phyloP scores from a whole-genome alignment of 352 stramenopile species.

The Phytophthora foliorum region DNA sequence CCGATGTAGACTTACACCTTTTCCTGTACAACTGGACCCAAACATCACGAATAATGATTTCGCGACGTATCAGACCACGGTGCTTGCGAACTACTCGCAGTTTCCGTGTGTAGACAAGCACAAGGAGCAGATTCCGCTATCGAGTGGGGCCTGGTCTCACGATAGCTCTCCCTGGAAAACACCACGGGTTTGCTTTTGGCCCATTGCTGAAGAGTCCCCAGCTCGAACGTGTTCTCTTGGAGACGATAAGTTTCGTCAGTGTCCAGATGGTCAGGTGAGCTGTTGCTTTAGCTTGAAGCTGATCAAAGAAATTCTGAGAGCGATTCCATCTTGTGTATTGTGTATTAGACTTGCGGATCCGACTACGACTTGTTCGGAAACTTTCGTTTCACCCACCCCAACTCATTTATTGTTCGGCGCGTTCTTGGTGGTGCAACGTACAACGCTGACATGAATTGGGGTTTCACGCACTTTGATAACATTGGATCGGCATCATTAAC shows the following conservation, averaged over 20 bases:
- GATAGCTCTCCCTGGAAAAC: constrained; percentile 62
- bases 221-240: constrained; percentile 67
- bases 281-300: background rate
- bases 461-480: constrained; percentile 91
- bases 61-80: constrained; percentile 38
- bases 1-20: constrained; percentile 77
- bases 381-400: constrained; percentile 69
- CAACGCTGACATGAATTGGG: constrained; percentile 85
- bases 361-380: constrained; percentile 72
- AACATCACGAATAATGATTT: constrained; percentile 42
- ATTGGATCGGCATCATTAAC: constrained; percentile 84
- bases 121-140: constrained; percentile 47
- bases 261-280: constrained; percentile 46
- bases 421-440: constrained; percentile 60
- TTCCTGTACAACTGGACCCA: constrained; percentile 61
- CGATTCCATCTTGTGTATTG: background rate
- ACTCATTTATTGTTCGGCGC: constrained; percentile 44
- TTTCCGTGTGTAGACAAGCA: constrained; percentile 48
- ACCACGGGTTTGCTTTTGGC: constrained; percentile 90
- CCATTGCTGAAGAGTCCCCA: constrained; percentile 76
- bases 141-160: constrained; percentile 49
- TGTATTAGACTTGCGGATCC: constrained; percentile 62
- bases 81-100: constrained; percentile 46
- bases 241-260: constrained; percentile 46
- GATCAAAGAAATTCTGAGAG: background rate